These are phyloP conservation scores for Aspergillus hancockii DNA, from an alignment of 495 filamentous ascomycete genomes.

Conservation along the genomic window DNA sequence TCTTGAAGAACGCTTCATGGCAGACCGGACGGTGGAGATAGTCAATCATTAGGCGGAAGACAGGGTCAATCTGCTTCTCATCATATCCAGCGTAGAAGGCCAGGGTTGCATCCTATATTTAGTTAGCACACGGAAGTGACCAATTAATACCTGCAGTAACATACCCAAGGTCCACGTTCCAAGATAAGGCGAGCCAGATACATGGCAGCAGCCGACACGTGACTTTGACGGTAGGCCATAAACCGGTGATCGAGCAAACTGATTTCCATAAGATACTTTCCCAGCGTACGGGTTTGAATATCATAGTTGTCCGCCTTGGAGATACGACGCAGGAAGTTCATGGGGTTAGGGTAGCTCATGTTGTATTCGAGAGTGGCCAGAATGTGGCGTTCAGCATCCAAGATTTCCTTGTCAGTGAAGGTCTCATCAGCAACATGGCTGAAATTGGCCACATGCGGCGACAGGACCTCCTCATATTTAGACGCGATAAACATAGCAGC, in stretches of 20 bases:
- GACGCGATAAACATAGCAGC: constrained; percentile 99
- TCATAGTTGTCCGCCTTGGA: constrained; percentile 99
- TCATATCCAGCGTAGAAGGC: constrained; percentile 91
- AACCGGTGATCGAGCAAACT: constrained; percentile 92
- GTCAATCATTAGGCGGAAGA: constrained; percentile 92
- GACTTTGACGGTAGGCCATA: constrained; percentile 81
- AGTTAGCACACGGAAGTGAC: constrained; percentile 24
- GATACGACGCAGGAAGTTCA: constrained; percentile 98
- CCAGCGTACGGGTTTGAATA: constrained; percentile 92
- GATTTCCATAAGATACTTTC: constrained; percentile 99
- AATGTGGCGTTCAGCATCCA: constrained; percentile 94
- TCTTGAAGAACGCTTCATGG: constrained; percentile 98
- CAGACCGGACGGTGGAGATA: constrained; percentile 85
- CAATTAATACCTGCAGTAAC: constrained; percentile 26
- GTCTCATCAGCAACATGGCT: constrained; percentile 95
- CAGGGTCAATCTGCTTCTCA: constrained; percentile 88
- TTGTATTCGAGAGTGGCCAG: constrained; percentile 91
- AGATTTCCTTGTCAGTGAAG: constrained; percentile 91
- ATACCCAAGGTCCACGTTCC: constrained; percentile 86
- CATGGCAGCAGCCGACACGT: constrained; percentile 90
- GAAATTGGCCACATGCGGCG: constrained; percentile 96
- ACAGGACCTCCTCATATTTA: constrained; percentile 97
- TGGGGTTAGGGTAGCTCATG: constrained; percentile 97
- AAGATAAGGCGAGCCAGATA: constrained; percentile 89
- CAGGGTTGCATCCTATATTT: constrained; percentile 74